Evolutionary conservation across 768 basidiomycete species (phyloP).

Genomic region (Myochromella boudieri): DNA sequence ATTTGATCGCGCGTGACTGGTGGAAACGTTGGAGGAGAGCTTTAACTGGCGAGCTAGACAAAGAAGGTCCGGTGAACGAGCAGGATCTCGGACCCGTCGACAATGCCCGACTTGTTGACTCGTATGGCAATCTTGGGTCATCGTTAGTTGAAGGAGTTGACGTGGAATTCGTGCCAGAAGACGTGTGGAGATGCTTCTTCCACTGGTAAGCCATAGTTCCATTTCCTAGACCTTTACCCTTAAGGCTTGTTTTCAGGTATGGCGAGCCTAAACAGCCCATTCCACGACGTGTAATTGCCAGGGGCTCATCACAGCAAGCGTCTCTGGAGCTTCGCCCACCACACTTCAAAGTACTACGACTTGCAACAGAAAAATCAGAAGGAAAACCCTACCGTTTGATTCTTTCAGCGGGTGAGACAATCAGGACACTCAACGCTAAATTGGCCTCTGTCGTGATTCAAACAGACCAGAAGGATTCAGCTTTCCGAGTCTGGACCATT

Average conservation of each 20-base stretch:
- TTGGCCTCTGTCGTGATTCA: constrained; percentile 38
- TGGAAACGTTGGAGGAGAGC: constrained; percentile 75
- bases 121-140: constrained; percentile 44
- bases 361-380: constrained; percentile 30
- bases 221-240: constrained; percentile 11
- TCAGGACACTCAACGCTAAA: constrained; percentile 39
- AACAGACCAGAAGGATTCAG: constrained; percentile 27
- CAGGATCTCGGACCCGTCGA: constrained; percentile 72
- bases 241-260: constrained; percentile 52
- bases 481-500: constrained; percentile 68
- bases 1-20: constrained; percentile 70
- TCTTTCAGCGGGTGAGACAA: constrained; percentile 52
- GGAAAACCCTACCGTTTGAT: constrained; percentile 33
- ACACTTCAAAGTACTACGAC: constrained; percentile 53
- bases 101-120: constrained; percentile 65
- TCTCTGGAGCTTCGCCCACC: constrained; percentile 76
- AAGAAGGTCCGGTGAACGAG: constrained; percentile 62
- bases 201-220: constrained; percentile 58
- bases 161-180: constrained; percentile 72
- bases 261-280: constrained; percentile 57
- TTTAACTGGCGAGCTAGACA: constrained; percentile 66
- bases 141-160: constrained; percentile 61
- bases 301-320: constrained; percentile 49
- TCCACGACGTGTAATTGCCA: constrained; percentile 64
- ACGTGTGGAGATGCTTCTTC: constrained; percentile 67